phyloP scores from a whole-genome alignment of 345 rosid genomes.

The Brassica juncea region DNA sequence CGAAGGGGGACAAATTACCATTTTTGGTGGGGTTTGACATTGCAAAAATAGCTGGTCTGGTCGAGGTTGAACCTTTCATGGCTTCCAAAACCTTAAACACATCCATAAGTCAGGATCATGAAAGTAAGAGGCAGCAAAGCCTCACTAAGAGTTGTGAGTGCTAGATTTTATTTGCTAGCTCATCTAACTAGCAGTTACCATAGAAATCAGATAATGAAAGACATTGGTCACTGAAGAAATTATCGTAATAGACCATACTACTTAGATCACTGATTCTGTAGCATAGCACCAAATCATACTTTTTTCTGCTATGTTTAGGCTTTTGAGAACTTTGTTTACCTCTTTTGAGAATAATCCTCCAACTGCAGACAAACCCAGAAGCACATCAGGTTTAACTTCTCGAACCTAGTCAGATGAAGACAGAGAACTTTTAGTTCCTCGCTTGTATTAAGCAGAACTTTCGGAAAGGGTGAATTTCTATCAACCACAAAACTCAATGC shows the following conservation, averaged over 20 bases:
- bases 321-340: slow-evolving; percentile 48
- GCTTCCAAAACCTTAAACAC: slow-evolving; percentile 84
- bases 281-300: slow-evolving; percentile 12
- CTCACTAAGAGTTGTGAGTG: neutral
- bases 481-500: slow-evolving; percentile 14
- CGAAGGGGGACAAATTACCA: slow-evolving; percentile 47
- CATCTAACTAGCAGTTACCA: slow-evolving; percentile 18
- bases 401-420: slow-evolving; percentile 59
- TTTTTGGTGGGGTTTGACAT: slow-evolving; percentile 98
- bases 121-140: slow-evolving; percentile 15
- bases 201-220: neutral
- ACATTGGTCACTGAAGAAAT: slow-evolving; percentile 6
- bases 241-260: neutral
- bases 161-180: slow-evolving; percentile 2
- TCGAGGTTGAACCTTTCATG: slow-evolving; percentile 86
- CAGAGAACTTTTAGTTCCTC: slow-evolving; percentile 24
- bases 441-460: neutral
- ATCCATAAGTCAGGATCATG: slow-evolving; percentile 10
- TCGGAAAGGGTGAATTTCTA: neutral
- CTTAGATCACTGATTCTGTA: slow-evolving; percentile 11
- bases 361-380: slow-evolving; percentile 99
- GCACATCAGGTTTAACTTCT: slow-evolving; percentile 96
- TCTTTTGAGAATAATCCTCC: slow-evolving; percentile 95
- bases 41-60: slow-evolving; percentile 96
- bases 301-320: neutral